A percentile compares a stretch with the other conserved stretches of the same genome.
phyloP scores from a whole-genome alignment of 768 basidiomycete genomes.

The Stropharia rugosoannulata region DNA sequence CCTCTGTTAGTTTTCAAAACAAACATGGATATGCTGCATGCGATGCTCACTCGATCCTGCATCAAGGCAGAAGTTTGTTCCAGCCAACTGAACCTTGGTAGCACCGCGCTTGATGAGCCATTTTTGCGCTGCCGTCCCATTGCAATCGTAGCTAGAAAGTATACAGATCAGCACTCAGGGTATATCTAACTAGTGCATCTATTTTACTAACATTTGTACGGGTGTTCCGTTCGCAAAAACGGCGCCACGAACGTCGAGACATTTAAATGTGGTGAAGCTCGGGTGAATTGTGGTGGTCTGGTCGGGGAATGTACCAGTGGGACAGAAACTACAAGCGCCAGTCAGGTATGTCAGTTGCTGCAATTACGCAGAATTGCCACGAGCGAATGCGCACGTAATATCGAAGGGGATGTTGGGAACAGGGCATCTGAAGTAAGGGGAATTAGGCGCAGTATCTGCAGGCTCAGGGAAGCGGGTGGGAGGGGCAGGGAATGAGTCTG shows the following conservation, averaged over 20 bases:
- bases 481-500: constrained; percentile 19
- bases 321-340: constrained; percentile 24
- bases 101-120: constrained; percentile 28
- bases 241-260: constrained; percentile 31
- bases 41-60: constrained; percentile 27
- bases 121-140: constrained; percentile 27
- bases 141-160: constrained; percentile 32
- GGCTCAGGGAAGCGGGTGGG: constrained; percentile 24
- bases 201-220: constrained; percentile 29
- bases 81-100: constrained; percentile 26
- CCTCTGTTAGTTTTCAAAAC: background rate
- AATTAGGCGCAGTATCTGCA: constrained; percentile 10
- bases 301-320: constrained; percentile 20
- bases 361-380: background rate
- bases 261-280: constrained; percentile 24
- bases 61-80: constrained; percentile 32
- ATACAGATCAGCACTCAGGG: background rate
- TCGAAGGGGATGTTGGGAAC: constrained; percentile 18
- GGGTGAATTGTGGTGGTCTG: constrained; percentile 20
- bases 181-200: background rate
- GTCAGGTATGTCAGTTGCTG: background rate
- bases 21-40: background rate
- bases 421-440: constrained; percentile 23
- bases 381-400: constrained; percentile 21
- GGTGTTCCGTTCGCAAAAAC: constrained; percentile 30